Evolutionary conservation across 75 land plant species (phyloP).

Genomic region (Sequoia sempervirens): DNA sequence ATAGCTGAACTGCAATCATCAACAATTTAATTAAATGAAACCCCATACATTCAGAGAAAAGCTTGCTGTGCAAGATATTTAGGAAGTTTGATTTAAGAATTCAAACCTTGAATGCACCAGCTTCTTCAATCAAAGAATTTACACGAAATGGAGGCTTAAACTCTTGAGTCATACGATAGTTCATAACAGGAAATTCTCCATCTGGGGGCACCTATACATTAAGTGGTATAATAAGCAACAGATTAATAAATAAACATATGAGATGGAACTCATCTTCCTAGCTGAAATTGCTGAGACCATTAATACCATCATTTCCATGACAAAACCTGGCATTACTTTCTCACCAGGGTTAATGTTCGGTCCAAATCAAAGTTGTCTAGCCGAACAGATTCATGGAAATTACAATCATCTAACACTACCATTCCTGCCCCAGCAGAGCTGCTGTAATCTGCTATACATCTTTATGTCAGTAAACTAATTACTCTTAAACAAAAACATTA

Average conservation of each 20-base stretch:
- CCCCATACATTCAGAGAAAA: background rate
- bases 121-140: constrained; percentile 83
- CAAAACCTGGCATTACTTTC: constrained; percentile 15
- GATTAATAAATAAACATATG: background rate
- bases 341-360: constrained; percentile 76
- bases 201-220: constrained; percentile 77
- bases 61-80: background rate
- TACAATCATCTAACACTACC: constrained; percentile 93
- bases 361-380: constrained; percentile 93
- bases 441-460: constrained; percentile 44
- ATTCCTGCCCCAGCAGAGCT: constrained; percentile 78
- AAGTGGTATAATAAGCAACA: constrained; percentile 5
- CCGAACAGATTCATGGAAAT: constrained; percentile 96
- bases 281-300: background rate
- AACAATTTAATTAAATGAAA: background rate
- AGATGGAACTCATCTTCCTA: background rate
- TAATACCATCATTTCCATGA: background rate
- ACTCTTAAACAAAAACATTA: background rate
- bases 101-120: constrained; percentile 71
- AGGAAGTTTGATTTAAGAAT: background rate
- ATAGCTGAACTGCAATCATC: background rate
- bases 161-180: constrained; percentile 94
- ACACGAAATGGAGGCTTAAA: constrained; percentile 93
- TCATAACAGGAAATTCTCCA: constrained; percentile 98
- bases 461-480: background rate